Conservation (phyloP, 1,139 yeast genomes). For the Arxiozyma heterogenica region DNA sequence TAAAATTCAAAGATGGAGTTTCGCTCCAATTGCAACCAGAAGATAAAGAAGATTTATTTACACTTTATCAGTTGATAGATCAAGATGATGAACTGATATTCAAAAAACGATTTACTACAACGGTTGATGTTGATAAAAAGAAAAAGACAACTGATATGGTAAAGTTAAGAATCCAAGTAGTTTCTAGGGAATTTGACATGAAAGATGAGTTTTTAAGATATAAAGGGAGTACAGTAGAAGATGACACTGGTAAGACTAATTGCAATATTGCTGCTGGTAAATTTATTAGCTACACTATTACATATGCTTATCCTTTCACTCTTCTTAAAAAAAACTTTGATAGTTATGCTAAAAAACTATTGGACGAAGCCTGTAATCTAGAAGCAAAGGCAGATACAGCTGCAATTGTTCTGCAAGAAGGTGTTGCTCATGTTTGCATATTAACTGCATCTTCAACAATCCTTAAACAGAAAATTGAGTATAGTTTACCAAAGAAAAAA, state of each 20-base stretch:
- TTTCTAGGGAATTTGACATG: constrained; percentile 69
- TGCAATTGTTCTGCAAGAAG: constrained; percentile 89
- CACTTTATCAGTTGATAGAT: constrained; percentile 68
- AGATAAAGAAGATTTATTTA: constrained; percentile 90
- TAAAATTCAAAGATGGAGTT: constrained; percentile 14
- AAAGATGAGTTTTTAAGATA: constrained; percentile 68
- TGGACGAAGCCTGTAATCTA: constrained; percentile 62
- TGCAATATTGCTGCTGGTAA: constrained; percentile 71
- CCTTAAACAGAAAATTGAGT: constrained; percentile 69
- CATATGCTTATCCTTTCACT: constrained; percentile 58
- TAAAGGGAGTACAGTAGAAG: constrained; percentile 69
- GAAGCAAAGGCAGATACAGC: constrained; percentile 86
- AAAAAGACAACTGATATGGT: constrained; percentile 25
- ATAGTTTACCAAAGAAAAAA: constrained; percentile 75
- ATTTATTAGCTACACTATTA: constrained; percentile 79
- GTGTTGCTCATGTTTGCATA: constrained; percentile 85
- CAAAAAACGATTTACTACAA: constrained; percentile 38
- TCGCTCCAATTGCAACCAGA: constrained; percentile 60
- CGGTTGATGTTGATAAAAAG: constrained; percentile 20
- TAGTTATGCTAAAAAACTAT: constrained; percentile 52
- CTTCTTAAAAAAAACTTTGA: constrained; percentile 77
- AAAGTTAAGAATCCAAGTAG: constrained; percentile 40
- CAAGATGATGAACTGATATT: constrained; percentile 68
- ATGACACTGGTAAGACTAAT: constrained; percentile 37
- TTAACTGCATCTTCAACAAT: constrained; percentile 86